phyloP scores from a whole-genome alignment of 2,329 filamentous ascomycete genomes.

The Pseudogymnoascus sp. region DNA sequence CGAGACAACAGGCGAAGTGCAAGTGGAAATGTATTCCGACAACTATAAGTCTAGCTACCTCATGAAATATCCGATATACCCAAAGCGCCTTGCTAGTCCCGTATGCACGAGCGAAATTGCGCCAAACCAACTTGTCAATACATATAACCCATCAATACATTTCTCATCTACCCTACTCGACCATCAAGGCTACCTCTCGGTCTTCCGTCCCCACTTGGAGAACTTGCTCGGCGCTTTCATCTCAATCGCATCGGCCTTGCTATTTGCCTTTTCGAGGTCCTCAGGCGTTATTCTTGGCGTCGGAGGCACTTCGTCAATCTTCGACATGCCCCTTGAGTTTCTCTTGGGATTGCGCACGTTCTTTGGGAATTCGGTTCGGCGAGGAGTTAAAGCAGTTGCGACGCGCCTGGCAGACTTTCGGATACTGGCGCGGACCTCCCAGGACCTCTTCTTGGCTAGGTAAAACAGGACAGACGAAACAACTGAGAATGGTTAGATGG shows the following conservation, averaged over 20 bases:
- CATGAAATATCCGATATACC: conserved; percentile 19
- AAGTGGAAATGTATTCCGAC: conserved; percentile 66
- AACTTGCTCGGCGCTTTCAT: conserved; percentile 24
- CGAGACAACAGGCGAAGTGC: conserved; percentile 54
- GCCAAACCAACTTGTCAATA: not conserved
- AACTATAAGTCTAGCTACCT: conserved; percentile 39
- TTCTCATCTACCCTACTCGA: not conserved
- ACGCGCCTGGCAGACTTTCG: conserved; percentile 58
- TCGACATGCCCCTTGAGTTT: conserved; percentile 35
- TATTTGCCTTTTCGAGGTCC: conserved; percentile 50
- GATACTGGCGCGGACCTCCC: conserved; percentile 67
- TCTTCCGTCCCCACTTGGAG: conserved; percentile 24
- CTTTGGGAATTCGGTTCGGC: conserved; percentile 51
- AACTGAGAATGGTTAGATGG: conserved; percentile 14
- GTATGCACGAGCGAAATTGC: not conserved
- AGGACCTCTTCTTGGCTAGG: conserved; percentile 75
- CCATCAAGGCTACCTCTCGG: conserved; percentile 16
- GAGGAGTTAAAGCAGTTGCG: conserved; percentile 52
- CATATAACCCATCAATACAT: conserved; percentile 4
- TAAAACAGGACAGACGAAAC: conserved; percentile 59
- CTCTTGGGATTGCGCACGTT: conserved; percentile 39
- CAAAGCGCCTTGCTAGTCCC: conserved; percentile 4
- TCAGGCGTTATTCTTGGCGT: conserved; percentile 45
- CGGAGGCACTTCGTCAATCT: conserved; percentile 49
- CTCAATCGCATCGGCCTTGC: conserved; percentile 25